phyloP scores from a whole-genome alignment of 1,284 basidiomycete genomes.

The Pyrrhoderma noxium region DNA sequence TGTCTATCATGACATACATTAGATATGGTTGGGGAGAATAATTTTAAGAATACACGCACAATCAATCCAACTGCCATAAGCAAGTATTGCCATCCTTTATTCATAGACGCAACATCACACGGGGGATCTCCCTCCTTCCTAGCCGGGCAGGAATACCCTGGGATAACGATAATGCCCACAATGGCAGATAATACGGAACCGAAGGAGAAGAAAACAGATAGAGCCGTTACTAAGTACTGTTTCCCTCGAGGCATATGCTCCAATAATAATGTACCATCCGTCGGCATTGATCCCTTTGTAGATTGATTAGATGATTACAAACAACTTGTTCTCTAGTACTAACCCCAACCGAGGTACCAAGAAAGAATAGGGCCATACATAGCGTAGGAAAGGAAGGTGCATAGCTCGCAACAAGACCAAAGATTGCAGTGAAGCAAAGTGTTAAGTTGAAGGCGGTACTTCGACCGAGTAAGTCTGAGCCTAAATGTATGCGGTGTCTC shows the following conservation, averaged over 20 bases:
- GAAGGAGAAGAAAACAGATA: slow-evolving; percentile 94
- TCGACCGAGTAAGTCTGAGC: slow-evolving; percentile 79
- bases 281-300: slow-evolving; percentile 85
- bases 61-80: slow-evolving; percentile 66
- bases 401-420: slow-evolving; percentile 79
- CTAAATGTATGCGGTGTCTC: slow-evolving; percentile 21
- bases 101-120: slow-evolving; percentile 63
- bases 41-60: slow-evolving; percentile 35
- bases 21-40: neutral
- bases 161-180: slow-evolving; percentile 72
- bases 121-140: slow-evolving; percentile 25
- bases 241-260: slow-evolving; percentile 92
- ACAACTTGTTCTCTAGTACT: slow-evolving; percentile 24
- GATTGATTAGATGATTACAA: neutral
- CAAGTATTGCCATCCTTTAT: slow-evolving; percentile 84
- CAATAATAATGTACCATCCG: slow-evolving; percentile 89
- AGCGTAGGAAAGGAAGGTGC: slow-evolving; percentile 66
- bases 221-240: slow-evolving; percentile 87
- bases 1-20: slow-evolving; percentile 45
- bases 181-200: slow-evolving; percentile 82
- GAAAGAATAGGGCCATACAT: slow-evolving; percentile 75
- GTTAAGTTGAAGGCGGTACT: slow-evolving; percentile 90
- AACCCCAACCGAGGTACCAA: slow-evolving; percentile 89
- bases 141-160: slow-evolving; percentile 58
- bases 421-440: slow-evolving; percentile 82